Base-by-base conservation (phyloP, 1,139 yeast genomes). In the Geotrichum klebahnii region DNA sequence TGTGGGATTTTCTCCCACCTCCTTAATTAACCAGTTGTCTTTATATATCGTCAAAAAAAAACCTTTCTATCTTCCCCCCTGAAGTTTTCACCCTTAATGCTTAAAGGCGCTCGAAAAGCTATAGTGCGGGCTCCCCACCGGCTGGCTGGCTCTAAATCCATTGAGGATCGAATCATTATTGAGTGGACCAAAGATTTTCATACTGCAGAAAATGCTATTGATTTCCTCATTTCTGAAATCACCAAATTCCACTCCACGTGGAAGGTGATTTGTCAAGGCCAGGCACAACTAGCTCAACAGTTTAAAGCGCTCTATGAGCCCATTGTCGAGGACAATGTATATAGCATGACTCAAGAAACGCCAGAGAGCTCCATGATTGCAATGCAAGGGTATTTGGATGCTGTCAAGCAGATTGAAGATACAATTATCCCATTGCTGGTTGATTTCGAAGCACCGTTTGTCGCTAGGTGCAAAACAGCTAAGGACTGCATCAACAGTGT, bases 181-280 rank as follows among this genome's bases (percentile, higher is more conserved):
- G 76, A 74, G 44, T 78, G 78, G 69, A 65, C 73, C 46, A 71
- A 73, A 53, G 81, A 78, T 54, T 61, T 78, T 52, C 67, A 70
- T 44, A 66, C 71, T 24, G 69, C 79, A 1, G 67, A 73, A 16
- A 68, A 66, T 46, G 82, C 79, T 1, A 60, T 79, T 45, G 70
- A 71, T 46, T 73, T 69, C 54, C 59, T 77, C 24, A 57, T 59
- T 5, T 55, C 62, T 17, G 79, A 76, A 52, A 62, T 70, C 34
- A 64, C 66, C 44, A 60, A 63, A 23, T 59, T 73, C 29, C 63
- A 69, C 23, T 59, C 61, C 20, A 65, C 71, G 50, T 72, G 80
- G 74, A 72, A 73, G 22, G 62, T 62, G 14, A 55, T 74, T 33
- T 67, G 77, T 55, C 62, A 67, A 33, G 38, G 40, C 3, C 47